Evolutionary conservation across 2,329 filamentous ascomycete species (phyloP), one percentile per base, ranked within the genome.

Genomic region (Botrytis cinerea): DNA sequence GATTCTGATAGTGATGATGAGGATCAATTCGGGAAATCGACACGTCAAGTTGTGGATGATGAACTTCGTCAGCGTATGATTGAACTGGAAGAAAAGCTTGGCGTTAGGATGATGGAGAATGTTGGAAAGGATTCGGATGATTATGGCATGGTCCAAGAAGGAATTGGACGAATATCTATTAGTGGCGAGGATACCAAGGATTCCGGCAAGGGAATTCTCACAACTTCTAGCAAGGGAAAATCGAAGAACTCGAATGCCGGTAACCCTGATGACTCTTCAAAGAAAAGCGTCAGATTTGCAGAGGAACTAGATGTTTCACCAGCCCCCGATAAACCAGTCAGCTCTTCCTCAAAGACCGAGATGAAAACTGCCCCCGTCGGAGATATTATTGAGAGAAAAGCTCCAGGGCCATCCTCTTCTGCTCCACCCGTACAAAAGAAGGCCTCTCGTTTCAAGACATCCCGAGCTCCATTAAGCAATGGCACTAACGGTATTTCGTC

Each of bases 211-310:
- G 73, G 51, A 20, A 51, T 67, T 43, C 51, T 62, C n/a, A 67
- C 51, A 18, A 22, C 22, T n/a, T 28, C 51, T 16, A 22, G 62
- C 28, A 43, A 66, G 18, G 48, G 75, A 46, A 71, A 59, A 54
- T 46, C 18, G 57, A 40, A 45, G 16, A 54, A 73, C 25, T 51
- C 32, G 1, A n/a, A 60, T 22, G 7, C 62, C 8, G 35, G 8
- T 43, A 38, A 51, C 4, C 69, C 45, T 7, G 43, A 66, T 18
- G 60, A 70, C 12, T 69, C 75, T 61, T 51, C 71, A 7, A 81
- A 87, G 80, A 97, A 96, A 83, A 91, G 88, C 25, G 94, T 97
- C 40, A 89, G 91, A n/a, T 97, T 97, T 82, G 91, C 94, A 2
- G 84, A 90, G 48, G 86, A 86, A 9, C 84, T 97, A 48, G 93